Percentiles rank a stretch among this genome's conserved stretches.
Conservation (phyloP, 495 filamentous ascomycete species). For the Penicillium angulare region DNA sequence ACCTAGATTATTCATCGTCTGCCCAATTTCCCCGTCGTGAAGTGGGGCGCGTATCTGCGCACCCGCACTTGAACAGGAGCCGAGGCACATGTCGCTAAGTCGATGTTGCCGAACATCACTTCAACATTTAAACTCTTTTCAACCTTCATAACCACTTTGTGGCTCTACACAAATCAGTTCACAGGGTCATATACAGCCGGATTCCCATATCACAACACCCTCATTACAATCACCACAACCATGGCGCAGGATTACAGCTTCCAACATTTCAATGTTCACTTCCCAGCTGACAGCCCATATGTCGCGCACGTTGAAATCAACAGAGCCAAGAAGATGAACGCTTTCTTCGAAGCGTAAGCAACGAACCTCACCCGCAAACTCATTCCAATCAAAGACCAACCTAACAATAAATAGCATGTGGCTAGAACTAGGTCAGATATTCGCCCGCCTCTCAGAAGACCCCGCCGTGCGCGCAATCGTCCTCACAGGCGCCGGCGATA, state of each 20-base stretch:
- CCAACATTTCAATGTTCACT: conserved; percentile 75
- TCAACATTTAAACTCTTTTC: too few relatives aligned
- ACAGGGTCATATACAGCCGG: too few relatives aligned
- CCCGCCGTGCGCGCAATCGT: conserved; percentile 74
- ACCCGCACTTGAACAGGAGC: too few relatives aligned
- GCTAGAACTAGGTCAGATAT: conserved; percentile 72
- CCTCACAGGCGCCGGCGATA: conserved; percentile 77
- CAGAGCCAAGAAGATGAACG: conserved; percentile 84
- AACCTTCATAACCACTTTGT: too few relatives aligned
- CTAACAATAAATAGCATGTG: conserved; percentile 65
- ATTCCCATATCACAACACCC: too few relatives aligned
- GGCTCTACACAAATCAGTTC: too few relatives aligned
- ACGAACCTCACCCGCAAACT: not conserved
- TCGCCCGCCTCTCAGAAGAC: conserved; percentile 69
- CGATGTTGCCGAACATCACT: not conserved
- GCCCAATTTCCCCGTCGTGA: too few relatives aligned
- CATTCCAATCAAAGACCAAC: not conserved
- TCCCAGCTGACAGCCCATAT: conserved; percentile 59
- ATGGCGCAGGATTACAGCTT: conserved; percentile 40
- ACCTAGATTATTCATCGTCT: too few relatives aligned
- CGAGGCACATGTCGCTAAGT: conserved; percentile 11
- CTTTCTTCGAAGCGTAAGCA: conserved; percentile 70
- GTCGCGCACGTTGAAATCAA: conserved; percentile 95
- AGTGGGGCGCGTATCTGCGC: too few relatives aligned
- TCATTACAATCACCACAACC: not conserved